Evolutionary conservation across 2,329 filamentous ascomycete species (phyloP).

Genomic region (Colletotrichum theobromicola): DNA sequence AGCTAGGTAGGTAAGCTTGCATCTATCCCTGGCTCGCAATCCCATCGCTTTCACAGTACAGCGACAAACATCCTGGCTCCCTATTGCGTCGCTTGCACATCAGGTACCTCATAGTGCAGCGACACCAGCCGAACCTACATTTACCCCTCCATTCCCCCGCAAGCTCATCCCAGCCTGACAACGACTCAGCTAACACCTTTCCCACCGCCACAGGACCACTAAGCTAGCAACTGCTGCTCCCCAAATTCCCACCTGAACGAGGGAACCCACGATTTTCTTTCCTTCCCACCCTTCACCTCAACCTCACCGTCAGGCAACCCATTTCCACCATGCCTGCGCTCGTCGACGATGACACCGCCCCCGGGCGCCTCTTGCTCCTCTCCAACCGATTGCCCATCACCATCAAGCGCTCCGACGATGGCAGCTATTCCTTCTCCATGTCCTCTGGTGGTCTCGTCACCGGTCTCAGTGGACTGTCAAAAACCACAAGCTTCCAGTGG

Average conservation of each 20-base stretch:
- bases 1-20: not conserved
- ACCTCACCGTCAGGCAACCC: not conserved
- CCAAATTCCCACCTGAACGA: not conserved
- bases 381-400: slow-evolving; percentile 97
- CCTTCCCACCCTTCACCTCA: not conserved
- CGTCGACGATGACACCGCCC: slow-evolving; percentile 37
- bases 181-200: slow-evolving; percentile 15
- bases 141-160: slow-evolving; percentile 23
- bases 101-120: not conserved
- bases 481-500: slow-evolving; percentile 96
- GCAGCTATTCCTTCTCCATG: slow-evolving; percentile 93
- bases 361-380: slow-evolving; percentile 75
- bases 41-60: not conserved
- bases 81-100: slow-evolving; percentile 2
- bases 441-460: slow-evolving; percentile 96
- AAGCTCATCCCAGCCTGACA: slow-evolving; percentile 21
- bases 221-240: not conserved
- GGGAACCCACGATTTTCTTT: slow-evolving; percentile 1
- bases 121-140: not conserved
- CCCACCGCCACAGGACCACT: slow-evolving; percentile 4
- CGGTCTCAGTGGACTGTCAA: slow-evolving; percentile 87
- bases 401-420: slow-evolving; percentile 91
- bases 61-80: not conserved
- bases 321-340: slow-evolving; percentile 38
- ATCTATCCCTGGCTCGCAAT: not conserved